phyloP scores from a whole-genome alignment of 2,329 filamentous ascomycete genomes.

The Exutisphaerella laricina region DNA sequence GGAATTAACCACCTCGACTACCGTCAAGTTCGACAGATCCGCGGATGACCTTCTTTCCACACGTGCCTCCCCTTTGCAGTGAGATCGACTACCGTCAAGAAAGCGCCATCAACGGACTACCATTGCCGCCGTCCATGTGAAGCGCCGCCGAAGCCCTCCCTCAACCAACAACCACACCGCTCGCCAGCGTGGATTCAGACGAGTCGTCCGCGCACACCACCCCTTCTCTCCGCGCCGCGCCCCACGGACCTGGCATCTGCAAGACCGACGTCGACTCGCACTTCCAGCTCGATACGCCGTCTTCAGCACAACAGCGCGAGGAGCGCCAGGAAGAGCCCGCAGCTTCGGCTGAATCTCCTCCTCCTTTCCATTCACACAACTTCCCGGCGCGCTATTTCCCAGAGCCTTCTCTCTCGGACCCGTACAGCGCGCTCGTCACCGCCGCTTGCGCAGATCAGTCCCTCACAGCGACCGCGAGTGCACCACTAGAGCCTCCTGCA shows the following conservation, averaged over 20 bases:
- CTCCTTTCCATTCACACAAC: slow-evolving; percentile 61
- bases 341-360: slow-evolving; percentile 50
- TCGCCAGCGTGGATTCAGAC: slow-evolving; percentile 30
- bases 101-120: background rate
- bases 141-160: background rate
- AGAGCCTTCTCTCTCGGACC: slow-evolving; percentile 44
- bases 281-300: slow-evolving; percentile 7
- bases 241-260: slow-evolving; percentile 23
- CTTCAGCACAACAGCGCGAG: slow-evolving; percentile 9
- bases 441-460: slow-evolving; percentile 31
- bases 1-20: no score
- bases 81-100: background rate
- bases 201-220: slow-evolving; percentile 31
- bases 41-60: no score
- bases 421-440: slow-evolving; percentile 39
- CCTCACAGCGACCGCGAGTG: slow-evolving; percentile 44
- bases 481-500: slow-evolving; percentile 16
- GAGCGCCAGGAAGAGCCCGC: slow-evolving; percentile 24
- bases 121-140: slow-evolving; percentile 1
- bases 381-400: slow-evolving; percentile 57
- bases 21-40: no score
- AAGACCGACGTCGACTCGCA: slow-evolving; percentile 31
- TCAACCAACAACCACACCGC: slow-evolving; percentile 7
- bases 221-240: slow-evolving; percentile 28
- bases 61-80: no score